Conservation (phyloP, 108 stramenopile genomes). For the Fragilaria radians region DNA sequence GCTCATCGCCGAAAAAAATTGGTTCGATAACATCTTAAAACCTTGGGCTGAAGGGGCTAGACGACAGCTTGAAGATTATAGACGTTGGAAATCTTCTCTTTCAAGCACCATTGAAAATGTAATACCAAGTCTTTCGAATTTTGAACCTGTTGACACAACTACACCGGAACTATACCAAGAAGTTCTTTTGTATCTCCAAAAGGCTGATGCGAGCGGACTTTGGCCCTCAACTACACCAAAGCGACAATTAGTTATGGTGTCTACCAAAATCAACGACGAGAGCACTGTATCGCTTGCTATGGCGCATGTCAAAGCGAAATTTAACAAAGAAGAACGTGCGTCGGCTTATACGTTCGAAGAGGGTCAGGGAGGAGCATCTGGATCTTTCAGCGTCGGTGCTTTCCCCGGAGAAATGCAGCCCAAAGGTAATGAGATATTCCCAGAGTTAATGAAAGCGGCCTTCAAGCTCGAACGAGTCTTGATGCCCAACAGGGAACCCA, state of each 20-base stretch:
- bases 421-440: constrained; percentile 81
- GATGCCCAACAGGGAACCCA: constrained; percentile 73
- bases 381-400: constrained; percentile 69
- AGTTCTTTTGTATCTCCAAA: constrained; percentile 45
- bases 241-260: constrained; percentile 75
- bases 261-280: constrained; percentile 19
- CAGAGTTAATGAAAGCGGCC: constrained; percentile 81
- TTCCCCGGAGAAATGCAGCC: constrained; percentile 79
- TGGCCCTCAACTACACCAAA: constrained; percentile 77
- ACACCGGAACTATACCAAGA: constrained; percentile 51
- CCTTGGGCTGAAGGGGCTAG: constrained; percentile 64
- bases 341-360: constrained; percentile 63
- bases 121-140: constrained; percentile 9
- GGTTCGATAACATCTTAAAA: constrained; percentile 45
- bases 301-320: constrained; percentile 33
- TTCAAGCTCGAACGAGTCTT: constrained; percentile 78
- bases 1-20: constrained; percentile 35
- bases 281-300: constrained; percentile 30
- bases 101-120: background rate
- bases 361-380: constrained; percentile 67
- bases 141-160: constrained; percentile 31
- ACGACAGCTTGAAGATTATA: constrained; percentile 54
- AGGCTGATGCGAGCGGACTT: constrained; percentile 47
- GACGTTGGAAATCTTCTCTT: constrained; percentile 38
- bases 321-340: constrained; percentile 27